Percentiles rank a stretch among this genome's conserved stretches.
These are phyloP conservation scores for Rosa rugosa DNA, from an alignment of 306 rosid species.

Conservation along the genomic window DNA sequence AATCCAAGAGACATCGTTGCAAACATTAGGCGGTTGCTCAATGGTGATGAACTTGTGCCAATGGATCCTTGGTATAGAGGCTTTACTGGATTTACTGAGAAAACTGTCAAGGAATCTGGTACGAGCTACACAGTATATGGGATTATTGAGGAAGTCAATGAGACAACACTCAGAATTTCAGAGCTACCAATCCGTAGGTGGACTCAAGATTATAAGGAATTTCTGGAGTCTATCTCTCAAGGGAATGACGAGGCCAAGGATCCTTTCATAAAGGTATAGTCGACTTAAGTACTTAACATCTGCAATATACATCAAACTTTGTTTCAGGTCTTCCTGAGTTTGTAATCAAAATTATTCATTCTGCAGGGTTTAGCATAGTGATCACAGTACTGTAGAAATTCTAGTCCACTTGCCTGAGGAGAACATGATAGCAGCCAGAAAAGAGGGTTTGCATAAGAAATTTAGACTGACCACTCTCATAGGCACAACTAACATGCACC, in stretches of 20 bases:
- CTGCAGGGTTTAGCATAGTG: constrained; percentile 85
- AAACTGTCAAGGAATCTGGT: constrained; percentile 61
- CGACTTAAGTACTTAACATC: background rate
- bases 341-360: constrained; percentile 5
- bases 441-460: constrained; percentile 82
- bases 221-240: constrained; percentile 64
- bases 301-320: background rate
- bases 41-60: constrained; percentile 54
- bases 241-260: constrained; percentile 76
- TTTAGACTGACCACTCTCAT: constrained; percentile 59
- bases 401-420: constrained; percentile 58
- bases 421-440: constrained; percentile 49
- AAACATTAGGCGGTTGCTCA: constrained; percentile 68
- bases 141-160: constrained; percentile 54
- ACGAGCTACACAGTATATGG: constrained; percentile 59
- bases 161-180: constrained; percentile 55
- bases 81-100: constrained; percentile 70
- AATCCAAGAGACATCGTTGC: constrained; percentile 83
- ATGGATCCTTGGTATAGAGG: constrained; percentile 99
- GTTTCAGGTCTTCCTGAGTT: background rate
- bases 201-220: constrained; percentile 95
- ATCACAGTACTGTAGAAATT: constrained; percentile 70
- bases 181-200: constrained; percentile 87
- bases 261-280: constrained; percentile 69
- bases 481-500: constrained; percentile 86